Base-by-base conservation (phyloP, 805 yeast genomes). In the Brettanomyces bruxellensis region DNA sequence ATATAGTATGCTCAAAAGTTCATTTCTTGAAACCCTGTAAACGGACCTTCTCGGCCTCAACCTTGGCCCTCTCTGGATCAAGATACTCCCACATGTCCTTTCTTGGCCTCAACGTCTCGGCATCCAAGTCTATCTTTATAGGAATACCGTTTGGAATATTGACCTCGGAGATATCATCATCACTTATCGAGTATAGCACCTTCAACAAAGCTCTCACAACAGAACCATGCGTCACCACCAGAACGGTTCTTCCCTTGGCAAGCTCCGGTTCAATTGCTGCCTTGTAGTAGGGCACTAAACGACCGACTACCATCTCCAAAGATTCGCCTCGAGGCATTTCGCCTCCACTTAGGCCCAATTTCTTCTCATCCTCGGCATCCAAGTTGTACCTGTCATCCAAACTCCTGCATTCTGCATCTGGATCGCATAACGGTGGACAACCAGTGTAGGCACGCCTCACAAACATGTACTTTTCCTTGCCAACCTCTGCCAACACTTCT, bases 91-190 rank as follows among this genome's bases (percentile, higher is more conserved):
- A 81, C 35, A 73, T 76, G 3, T 43, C 35, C 5, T 39, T 43
- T 2, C 40, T 46, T 9, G 64, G 61, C 36, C 35, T 44, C 25
- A 55, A 34, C 55, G 68, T 68, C 57, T 70, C 71, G 23, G 68
- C 56, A 43, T 71, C 75, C 41, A 55, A 44, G 11, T 80, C 81
- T 53, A 84, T 68, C 43, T 80, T 81, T 64, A 86, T 70, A 41
- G 95, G 95, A 44, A 85, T 83, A 47, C 89, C 93, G 58, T 88
- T 86, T 28, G 95, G 93, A 46, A 86, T 83, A 67, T 86, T 85
- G 52, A 86, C 73, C 43, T 78, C 75, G 47, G 85, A 83, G 54
- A 86, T 85, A 42, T 78, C 84, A 3, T 73, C 77, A 57, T 83
- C 88, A 43, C 79, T 71, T 38, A 86, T 76, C 14, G 69, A 68